These are phyloP conservation scores for Hypoxylon rickii DNA, from an alignment of 495 filamentous ascomycete genomes.

Conservation along the genomic window DNA sequence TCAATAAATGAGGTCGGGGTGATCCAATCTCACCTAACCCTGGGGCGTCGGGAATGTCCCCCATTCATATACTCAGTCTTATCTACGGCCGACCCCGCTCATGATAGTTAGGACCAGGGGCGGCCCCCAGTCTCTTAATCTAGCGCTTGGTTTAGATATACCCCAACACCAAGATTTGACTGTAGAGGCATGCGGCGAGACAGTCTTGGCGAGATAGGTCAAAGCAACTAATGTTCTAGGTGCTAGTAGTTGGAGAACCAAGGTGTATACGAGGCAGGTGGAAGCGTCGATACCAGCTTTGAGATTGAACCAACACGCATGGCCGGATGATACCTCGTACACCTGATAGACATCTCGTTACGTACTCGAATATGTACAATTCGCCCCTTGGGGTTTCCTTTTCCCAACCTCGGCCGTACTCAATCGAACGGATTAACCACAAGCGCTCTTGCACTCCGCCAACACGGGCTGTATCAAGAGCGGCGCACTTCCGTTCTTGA, in stretches of 20 bases:
- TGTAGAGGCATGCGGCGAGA: background rate
- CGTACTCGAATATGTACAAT: background rate
- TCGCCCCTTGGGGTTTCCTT: too few species aligned
- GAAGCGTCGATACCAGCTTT: background rate
- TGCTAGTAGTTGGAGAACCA: background rate
- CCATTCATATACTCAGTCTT: background rate
- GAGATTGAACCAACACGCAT: background rate
- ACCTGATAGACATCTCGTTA: background rate
- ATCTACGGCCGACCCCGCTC: background rate
- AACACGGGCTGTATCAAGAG: conserved; percentile 23
- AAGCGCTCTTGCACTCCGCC: conserved; percentile 28
- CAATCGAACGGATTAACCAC: conserved; percentile 6
- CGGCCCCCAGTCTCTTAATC: background rate
- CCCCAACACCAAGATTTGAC: background rate
- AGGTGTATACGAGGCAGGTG: background rate
- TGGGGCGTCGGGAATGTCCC: too few species aligned
- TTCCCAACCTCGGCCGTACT: too few species aligned
- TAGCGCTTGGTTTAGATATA: background rate
- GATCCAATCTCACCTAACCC: too few species aligned
- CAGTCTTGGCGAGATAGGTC: background rate
- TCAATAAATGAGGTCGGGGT: conserved; percentile 1
- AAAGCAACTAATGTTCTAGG: background rate
- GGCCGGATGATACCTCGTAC: background rate
- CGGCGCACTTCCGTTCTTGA: conserved; percentile 18
- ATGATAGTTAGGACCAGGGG: background rate